Base-by-base conservation (phyloP, 2,329 filamentous ascomycete genomes). In the Westerdykella ornata region DNA sequence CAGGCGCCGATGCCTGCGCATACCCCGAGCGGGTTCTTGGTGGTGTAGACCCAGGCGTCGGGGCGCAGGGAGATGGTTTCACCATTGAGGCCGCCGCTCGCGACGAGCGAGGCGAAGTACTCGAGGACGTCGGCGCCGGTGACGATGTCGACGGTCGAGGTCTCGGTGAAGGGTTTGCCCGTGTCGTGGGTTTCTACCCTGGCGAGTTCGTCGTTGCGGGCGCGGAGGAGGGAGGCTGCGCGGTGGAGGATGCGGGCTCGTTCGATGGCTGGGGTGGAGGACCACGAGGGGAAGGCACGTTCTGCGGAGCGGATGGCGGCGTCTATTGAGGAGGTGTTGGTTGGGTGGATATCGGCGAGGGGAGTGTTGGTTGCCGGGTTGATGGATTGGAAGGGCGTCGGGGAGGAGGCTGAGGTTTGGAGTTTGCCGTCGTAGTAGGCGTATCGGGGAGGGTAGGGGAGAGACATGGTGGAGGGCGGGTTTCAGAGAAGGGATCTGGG, bases 1-100 rank as follows among this genome's bases (percentile, higher is more conserved):
- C 87, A 94, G 12, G 88, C 88, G 41, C 87, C 88, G 51, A 94
- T 94, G 43, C 85, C 88, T 12, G 78, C 88, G 62, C 87, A 94
- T 12, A 92, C 86, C 18, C 88, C 88, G 14, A 94, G 71, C 4
- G 88, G 76, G 53, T 86, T 84, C 63, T 92, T 90, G 57, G 80
- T 82, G 9, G 85, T 89, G 66, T 89, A 88, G 29, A 92, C 80
- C 77, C 83, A 88, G 3, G 87, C 86, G 51, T 87, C 82, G 38
- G 81, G 73, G 30, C 88, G 76, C 32, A 94, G 72, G 42, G 81
- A 79, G 36, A 82, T 81, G 15, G n/a, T 84, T 66, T 90, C 85
- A 44, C 87, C 87, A 56, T 90, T 88, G 48, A 90, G 70, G 15
- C 87, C 84, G 41, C 85, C 85, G 32, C 81, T 80, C 17, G 82